Percentiles rank a stretch among this genome's conserved stretches.
Conservation (phyloP, 331 rosid genomes). For the Acacia pycnantha region DNA sequence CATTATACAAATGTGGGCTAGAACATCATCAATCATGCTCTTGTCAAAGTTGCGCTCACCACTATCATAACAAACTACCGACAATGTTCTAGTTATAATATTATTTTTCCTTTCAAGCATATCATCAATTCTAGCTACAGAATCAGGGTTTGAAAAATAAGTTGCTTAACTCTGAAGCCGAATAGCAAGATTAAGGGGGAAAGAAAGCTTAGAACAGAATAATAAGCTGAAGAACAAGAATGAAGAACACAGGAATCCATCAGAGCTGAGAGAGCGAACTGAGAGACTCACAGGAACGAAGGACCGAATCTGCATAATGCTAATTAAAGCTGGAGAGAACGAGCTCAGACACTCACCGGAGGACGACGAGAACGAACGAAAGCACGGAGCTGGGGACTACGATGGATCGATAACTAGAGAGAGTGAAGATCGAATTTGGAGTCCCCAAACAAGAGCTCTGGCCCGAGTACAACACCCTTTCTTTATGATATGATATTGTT, state of each 20-base stretch:
- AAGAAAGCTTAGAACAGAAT: not conserved
- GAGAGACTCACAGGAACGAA: not conserved
- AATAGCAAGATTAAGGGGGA: not conserved
- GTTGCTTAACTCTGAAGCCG: not conserved
- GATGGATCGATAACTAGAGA: too few species aligned
- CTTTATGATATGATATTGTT: not conserved
- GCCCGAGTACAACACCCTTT: not conserved
- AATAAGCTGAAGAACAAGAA: not conserved
- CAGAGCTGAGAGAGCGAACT: not conserved
- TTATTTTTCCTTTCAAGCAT: not conserved
- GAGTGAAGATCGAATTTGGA: not conserved
- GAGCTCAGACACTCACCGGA: not conserved
- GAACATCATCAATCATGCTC: not conserved
- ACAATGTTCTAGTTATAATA: not conserved
- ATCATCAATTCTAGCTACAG: too few species aligned
- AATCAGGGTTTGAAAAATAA: not conserved
- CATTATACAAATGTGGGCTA: not conserved
- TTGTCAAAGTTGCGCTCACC: not conserved
- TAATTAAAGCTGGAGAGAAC: not conserved
- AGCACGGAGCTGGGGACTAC: not conserved
- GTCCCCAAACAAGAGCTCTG: not conserved
- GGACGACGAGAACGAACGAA: not conserved
- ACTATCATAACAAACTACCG: not conserved
- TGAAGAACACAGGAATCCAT: not conserved
- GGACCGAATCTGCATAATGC: not conserved